Conservation (phyloP, 768 basidiomycete species). For the Pleurotus citrinopileatus region DNA sequence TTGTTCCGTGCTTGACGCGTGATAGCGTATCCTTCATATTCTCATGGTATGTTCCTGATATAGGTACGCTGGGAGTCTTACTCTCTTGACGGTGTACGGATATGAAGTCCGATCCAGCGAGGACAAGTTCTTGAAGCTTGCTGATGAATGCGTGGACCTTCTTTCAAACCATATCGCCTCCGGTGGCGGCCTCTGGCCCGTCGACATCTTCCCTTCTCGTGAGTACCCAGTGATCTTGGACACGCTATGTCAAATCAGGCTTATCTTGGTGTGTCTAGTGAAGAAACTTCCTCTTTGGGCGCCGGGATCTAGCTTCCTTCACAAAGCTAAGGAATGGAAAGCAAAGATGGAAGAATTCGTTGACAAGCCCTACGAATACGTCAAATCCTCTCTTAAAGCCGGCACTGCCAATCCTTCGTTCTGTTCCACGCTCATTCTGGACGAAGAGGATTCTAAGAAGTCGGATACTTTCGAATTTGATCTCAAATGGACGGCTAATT, state of each 20-base stretch:
- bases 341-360: constrained; percentile 15
- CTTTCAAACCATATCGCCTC: constrained; percentile 22
- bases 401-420: constrained; percentile 38
- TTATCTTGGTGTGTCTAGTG: constrained; percentile 8
- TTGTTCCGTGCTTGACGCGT: constrained; percentile 25
- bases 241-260: too few species aligned
- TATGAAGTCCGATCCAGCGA: constrained; percentile 29
- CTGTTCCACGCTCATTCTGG: constrained; percentile 55
- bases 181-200: constrained; percentile 34
- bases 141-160: constrained; percentile 23
- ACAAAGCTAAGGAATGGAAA: constrained; percentile 39
- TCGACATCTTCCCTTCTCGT: constrained; percentile 26
- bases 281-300: constrained; percentile 24
- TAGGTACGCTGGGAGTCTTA: constrained; percentile 33
- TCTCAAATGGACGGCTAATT: constrained; percentile 80
- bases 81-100: constrained; percentile 45
- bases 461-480: constrained; percentile 50
- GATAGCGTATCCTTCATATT: constrained; percentile 32
- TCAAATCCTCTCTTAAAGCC: constrained; percentile 25
- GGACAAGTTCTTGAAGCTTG: constrained; percentile 24
- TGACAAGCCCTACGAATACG: constrained; percentile 16
- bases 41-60: neutral
- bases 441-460: constrained; percentile 29
- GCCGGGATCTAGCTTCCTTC: constrained; percentile 42
- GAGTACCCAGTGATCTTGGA: neutral